These are phyloP conservation scores for Ormosia emarginata DNA, from an alignment of 306 rosid genomes.

Conservation along the genomic window DNA sequence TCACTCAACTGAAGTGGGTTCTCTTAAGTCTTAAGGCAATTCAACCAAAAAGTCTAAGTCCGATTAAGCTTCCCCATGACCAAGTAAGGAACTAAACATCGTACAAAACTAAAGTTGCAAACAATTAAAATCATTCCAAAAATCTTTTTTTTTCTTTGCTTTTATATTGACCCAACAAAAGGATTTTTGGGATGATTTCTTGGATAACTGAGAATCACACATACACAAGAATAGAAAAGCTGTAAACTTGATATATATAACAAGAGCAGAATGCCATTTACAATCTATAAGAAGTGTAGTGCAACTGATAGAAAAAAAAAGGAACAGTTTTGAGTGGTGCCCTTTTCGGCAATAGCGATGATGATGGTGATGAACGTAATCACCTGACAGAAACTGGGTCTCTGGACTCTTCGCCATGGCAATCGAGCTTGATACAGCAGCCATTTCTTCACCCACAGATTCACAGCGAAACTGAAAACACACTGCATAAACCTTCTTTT, in stretches of 20 bases:
- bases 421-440: slow-evolving; percentile 32
- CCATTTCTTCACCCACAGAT: slow-evolving; percentile 26
- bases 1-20: neutral
- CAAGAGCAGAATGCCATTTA: neutral
- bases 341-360: neutral
- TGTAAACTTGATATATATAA: neutral
- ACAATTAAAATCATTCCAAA: neutral
- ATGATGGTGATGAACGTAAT: neutral
- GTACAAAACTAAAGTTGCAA: neutral
- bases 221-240: neutral
- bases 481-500: neutral
- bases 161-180: neutral
- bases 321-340: neutral
- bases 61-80: neutral
- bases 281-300: neutral
- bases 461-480: neutral
- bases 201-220: neutral
- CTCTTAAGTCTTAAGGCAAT: neutral
- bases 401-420: slow-evolving; percentile 10
- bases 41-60: slow-evolving; percentile 1
- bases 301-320: neutral
- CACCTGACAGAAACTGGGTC: slow-evolving; percentile 37
- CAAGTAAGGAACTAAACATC: neutral
- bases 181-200: neutral
- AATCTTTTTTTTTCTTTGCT: too few species aligned